Percentiles rank a stretch among this genome's conserved stretches.
Conservation (phyloP, 169 alveolate species). For the Prorocentrum cordatum region DNA sequence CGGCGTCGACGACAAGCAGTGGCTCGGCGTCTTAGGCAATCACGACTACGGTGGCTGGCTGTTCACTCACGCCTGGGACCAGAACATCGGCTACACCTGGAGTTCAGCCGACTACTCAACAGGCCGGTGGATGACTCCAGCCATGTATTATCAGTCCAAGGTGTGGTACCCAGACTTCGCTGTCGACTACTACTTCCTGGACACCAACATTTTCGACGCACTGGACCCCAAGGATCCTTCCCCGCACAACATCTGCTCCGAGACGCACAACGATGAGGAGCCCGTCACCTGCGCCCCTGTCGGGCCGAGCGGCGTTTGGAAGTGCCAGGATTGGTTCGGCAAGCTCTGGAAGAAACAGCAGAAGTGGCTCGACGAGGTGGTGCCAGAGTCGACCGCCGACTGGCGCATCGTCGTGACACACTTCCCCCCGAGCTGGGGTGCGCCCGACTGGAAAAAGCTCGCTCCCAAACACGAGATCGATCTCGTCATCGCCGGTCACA, state of each 20-base stretch:
- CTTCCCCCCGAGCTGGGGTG: too few relatives aligned
- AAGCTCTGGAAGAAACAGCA: constrained; percentile 12
- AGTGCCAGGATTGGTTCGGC: constrained; percentile 24
- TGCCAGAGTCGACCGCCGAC: neutral
- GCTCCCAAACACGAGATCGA: too few relatives aligned
- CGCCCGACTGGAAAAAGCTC: too few relatives aligned
- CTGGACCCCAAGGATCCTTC: constrained; percentile 18
- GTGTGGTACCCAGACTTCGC: constrained; percentile 28
- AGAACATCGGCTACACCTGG: constrained; percentile 65
- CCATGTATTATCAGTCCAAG: neutral
- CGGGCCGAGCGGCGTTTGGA: constrained; percentile 15
- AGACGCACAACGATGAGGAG: constrained; percentile 9
- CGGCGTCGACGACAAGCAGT: too few relatives aligned
- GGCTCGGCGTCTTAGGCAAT: constrained; percentile 34
- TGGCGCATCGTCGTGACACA: constrained; percentile 55
- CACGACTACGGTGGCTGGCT: constrained; percentile 59
- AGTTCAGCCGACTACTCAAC: neutral
- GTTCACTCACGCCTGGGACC: constrained; percentile 60
- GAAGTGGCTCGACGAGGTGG: neutral
- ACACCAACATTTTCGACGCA: constrained; percentile 21
- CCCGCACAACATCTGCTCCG: constrained; percentile 26
- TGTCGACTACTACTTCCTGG: constrained; percentile 27
- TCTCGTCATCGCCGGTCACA: too few relatives aligned
- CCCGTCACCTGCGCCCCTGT: neutral
- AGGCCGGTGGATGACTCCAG: constrained; percentile 41